Base-by-base conservation (phyloP, 257 asterid species). In the Leonotis leonurus region DNA sequence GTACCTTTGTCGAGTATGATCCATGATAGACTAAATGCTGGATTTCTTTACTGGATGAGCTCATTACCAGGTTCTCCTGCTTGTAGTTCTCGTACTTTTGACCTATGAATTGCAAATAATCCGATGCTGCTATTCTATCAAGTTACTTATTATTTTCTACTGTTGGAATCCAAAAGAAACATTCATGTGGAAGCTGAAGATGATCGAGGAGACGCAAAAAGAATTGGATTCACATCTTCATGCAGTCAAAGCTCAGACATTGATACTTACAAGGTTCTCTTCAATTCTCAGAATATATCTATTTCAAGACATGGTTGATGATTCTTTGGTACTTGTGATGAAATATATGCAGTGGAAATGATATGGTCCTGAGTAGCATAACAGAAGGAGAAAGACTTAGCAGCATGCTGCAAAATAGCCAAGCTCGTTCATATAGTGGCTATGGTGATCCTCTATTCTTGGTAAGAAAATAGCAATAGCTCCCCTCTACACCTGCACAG, bases 161-260 rank as follows among this genome's bases (percentile, higher is more conserved):
- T 49, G 37, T 13, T 52, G 36, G 50, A 45, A 52, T 33, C 41
- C 11, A 40, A 26, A 35, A 33, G 83, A 81, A 69, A 70, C 83
- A 36, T 69, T 72, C 52, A 22, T 65, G 43, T 78, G 85, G 85
- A 79, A 72, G 80, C 70, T 81, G 80, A 76, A 72, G 76, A 77
- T 81, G 75, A 78, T 84, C 53, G 66, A 81, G 58, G 84, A 65
- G 82, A 81, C 40, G 81, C 85, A 56, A 44, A 50, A 1, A 13
- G 75, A 62, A 78, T 48, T 71, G 75, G 68, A 73, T 68, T 78
- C 85, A 36, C 81, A 80, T n/a, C 81, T 78, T 52, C 85, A 76
- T 77, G 83, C 77, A 48, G 80, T 84, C 72, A 81, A 69, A 75
- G 80, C 85, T 73, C 73, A 70, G 53, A 76, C 85, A 39, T 36